phyloP scores from a whole-genome alignment of 805 yeast species.

The Starmerella bacillaris region DNA sequence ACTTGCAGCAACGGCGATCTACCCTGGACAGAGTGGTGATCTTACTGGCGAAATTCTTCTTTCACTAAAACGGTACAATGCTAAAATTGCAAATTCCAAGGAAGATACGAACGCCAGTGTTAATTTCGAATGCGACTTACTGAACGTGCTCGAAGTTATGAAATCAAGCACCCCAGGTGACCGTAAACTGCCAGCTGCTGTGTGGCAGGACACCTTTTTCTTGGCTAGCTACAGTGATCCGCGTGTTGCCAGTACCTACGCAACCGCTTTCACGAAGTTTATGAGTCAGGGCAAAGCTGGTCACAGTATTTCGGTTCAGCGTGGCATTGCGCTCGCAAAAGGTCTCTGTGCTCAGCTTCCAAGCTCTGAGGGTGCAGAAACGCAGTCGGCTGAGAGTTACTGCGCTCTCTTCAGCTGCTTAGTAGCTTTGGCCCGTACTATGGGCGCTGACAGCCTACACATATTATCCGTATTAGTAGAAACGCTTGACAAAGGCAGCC shows the following conservation, averaged over 20 bases:
- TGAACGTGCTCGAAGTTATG: conserved; percentile 13
- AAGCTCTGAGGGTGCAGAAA: background rate
- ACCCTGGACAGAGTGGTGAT: conserved; percentile 72
- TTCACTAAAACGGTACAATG: background rate
- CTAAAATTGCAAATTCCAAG: too few relatives aligned
- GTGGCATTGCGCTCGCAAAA: background rate
- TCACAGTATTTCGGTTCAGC: conserved; percentile 1
- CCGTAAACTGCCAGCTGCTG: conserved; percentile 7
- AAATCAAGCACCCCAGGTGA: conserved; percentile 1
- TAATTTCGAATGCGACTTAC: conserved; percentile 14
- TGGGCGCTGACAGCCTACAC: background rate
- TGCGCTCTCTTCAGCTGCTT: background rate
- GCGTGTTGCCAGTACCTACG: conserved; percentile 16
- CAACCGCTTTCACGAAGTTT: conserved; percentile 15
- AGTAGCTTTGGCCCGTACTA: background rate
- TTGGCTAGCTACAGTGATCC: conserved; percentile 14
- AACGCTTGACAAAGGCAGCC: background rate
- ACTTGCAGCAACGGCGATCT: conserved; percentile 60
- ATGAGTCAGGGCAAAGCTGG: conserved; percentile 4
- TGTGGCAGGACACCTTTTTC: conserved; percentile 20
- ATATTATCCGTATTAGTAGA: background rate
- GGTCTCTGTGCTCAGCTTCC: background rate
- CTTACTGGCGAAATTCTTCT: conserved; percentile 44
- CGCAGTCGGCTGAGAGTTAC: background rate
- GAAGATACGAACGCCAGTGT: too few relatives aligned